phyloP scores from a whole-genome alignment of 2,329 filamentous ascomycete species.

The Paecilomyces sp. region DNA sequence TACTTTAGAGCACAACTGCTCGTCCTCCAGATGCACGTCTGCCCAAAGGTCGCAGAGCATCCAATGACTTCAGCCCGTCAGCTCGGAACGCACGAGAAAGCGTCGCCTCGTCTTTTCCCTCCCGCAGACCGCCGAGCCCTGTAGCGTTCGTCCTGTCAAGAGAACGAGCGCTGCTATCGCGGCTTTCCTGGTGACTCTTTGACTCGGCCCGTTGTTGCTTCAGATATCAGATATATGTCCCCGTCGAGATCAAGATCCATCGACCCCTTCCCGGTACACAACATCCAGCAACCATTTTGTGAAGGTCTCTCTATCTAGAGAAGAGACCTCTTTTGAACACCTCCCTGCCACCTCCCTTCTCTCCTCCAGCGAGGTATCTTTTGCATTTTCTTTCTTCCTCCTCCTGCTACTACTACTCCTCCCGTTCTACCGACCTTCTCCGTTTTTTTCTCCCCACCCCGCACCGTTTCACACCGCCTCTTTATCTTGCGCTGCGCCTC shows the following conservation, averaged over 20 bases:
- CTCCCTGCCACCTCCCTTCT: conserved; percentile 3
- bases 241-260: not conserved
- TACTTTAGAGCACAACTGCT: conserved; percentile 11
- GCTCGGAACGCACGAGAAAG: conserved; percentile 23
- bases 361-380: conserved; percentile 1
- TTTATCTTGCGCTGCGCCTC: conserved; percentile 4
- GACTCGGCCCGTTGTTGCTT: not conserved
- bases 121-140: conserved; percentile 17
- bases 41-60: conserved; percentile 26
- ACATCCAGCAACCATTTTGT: not conserved
- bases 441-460: conserved; percentile 7
- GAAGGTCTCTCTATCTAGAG: not conserved
- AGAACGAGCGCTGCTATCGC: conserved; percentile 1
- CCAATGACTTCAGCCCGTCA: conserved; percentile 22
- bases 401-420: not conserved
- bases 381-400: conserved; percentile 3
- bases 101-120: conserved; percentile 25
- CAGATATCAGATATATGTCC: conserved; percentile 1
- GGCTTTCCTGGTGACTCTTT: not conserved
- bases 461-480: conserved; percentile 7
- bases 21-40: conserved; percentile 20
- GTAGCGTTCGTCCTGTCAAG: not conserved
- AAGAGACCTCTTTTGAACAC: conserved; percentile 4
- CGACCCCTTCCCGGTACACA: not conserved
- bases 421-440: conserved; percentile 1